Evolutionary conservation across 208 protist genomes (phyloP), one percentile per base, ranked within the genome.

Genomic region (Vickermania ingenoplastis): DNA sequence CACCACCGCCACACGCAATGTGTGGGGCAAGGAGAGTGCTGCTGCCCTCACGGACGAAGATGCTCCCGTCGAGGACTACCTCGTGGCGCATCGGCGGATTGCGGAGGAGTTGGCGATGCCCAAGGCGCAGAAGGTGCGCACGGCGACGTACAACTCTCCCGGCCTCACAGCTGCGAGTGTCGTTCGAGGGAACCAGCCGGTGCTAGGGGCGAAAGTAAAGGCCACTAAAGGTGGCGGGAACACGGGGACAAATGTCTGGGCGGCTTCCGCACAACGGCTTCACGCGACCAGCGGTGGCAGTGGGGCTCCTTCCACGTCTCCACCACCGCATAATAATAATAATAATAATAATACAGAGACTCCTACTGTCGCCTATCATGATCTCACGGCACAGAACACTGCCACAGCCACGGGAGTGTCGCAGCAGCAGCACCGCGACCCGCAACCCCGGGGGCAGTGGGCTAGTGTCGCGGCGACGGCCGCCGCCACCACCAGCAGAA

Each of bases 41-140:
- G n/a, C n/a, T n/a, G n/a, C n/a, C n/a, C n/a, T n/a, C n/a, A n/a
- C n/a, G n/a, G n/a, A n/a, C n/a, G n/a, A n/a, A n/a, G n/a, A n/a
- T n/a, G n/a, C n/a, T n/a, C n/a, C n/a, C n/a, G n/a, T n/a, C n/a
- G n/a, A n/a, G n/a, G n/a, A n/a, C n/a, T n/a, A n/a, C n/a, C n/a
- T n/a, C n/a, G n/a, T n/a, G n/a, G n/a, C n/a, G n/a, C n/a, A n/a
- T n/a, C n/a, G n/a, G n/a, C 51, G 23, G 7, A 55, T 55, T 55
- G 51, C 23, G 23, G 23, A 55, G 28, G 53, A 54, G 53, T 31
- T 61, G 30, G 29, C 57, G 30, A 58, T n/a, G n/a, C 5, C 36
- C 36, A 7, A 31, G 22, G 24, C n/a, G 25, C 7, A 31, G 7
- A 54, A n/a, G n/a, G n/a, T n/a, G n/a, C 17, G 11, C 36, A 45